These are phyloP conservation scores for Musa troglodytarum DNA, from an alignment of 176 grass and related monocot species.

Conservation along the genomic window DNA sequence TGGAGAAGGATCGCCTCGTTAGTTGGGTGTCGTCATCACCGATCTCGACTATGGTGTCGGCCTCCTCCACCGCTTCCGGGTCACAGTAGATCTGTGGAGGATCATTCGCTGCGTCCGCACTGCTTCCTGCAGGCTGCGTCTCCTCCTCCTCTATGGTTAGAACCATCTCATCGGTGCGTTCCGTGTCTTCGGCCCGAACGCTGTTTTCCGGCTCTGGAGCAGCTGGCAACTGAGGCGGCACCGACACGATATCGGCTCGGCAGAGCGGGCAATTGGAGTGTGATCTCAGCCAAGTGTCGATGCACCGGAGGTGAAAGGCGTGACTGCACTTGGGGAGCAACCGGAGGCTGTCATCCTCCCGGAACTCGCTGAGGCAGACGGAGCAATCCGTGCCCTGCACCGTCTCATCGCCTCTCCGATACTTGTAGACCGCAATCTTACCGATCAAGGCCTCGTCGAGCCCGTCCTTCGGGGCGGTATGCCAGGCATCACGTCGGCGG, in stretches of 20 bases:
- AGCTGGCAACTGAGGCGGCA: neutral
- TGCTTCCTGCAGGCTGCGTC: neutral
- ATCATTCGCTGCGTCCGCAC: neutral
- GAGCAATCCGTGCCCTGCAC: neutral
- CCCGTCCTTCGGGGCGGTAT: conserved; percentile 36
- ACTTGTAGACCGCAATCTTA: neutral
- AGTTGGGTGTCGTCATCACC: conserved; percentile 28
- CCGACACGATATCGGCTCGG: neutral
- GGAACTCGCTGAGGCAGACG: conserved; percentile 69
- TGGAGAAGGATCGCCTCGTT: conserved; percentile 24
- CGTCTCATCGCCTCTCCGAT: neutral
- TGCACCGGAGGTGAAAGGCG: conserved; percentile 89
- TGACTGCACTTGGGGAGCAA: conserved; percentile 90
- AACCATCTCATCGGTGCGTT: neutral
- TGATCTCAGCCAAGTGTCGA: conserved; percentile 65
- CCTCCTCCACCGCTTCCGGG: conserved; percentile 6
- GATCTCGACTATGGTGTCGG: conserved; percentile 35
- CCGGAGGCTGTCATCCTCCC: conserved; percentile 55
- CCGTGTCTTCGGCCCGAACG: neutral
- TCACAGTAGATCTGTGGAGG: neutral
- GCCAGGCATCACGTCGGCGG: conserved; percentile 27
- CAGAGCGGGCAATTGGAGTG: conserved; percentile 11
- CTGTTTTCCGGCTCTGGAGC: neutral
- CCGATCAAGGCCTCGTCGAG: conserved; percentile 20
- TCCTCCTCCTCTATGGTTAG: neutral